Evolutionary conservation across 371 early-diverging fungal genomes (phyloP), one percentile per base, ranked within the genome.

Genomic region (Conidiobolus incongruus): DNA sequence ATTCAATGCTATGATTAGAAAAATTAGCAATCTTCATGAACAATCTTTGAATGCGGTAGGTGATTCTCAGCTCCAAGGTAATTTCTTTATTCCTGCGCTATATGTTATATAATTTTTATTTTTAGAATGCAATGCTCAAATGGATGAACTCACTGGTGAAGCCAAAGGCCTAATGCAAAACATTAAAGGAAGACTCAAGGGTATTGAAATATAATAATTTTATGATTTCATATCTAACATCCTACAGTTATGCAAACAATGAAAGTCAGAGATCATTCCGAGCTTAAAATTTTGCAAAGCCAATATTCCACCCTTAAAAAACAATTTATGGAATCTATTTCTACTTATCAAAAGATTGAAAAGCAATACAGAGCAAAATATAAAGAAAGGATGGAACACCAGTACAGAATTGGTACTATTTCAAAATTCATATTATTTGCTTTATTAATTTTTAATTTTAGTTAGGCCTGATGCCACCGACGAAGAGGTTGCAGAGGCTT

Each of bases 391-490:
- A 71, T 87, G 65, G 81, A 83, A 54, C 58, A 82, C 52, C 87
- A 89, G 50, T 77, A 74, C 47, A 65, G 73, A 43, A 81, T 89
- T 55, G 88, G 84, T 82, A 53, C 45, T 50, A 19, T 12, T 10
- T 41, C 12, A 16, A 2, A 4, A 15, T 10, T 41, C 3, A 17
- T 19, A 22, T 32, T 22, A 16, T 13, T 24, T 21, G 20, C 8
- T 2, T 10, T 7, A 35, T 39, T 12, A 21, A 17, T 23, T 23
- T 40, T 35, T 13, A 31, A 20, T n/a, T 17, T 15, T 7, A 75
- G 89, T 86, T 20, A 77, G 78, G 43, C 89, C 86, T 19, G 72
- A 77, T 49, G 87, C 87, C 0, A 74, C 77, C 0, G 63, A 69
- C n/a, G 73, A 77, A 20, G 90, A 89, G 49, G 65, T 89, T 45